phyloP scores from a whole-genome alignment of 441 rosid species.

The Populus trichocarpa region DNA sequence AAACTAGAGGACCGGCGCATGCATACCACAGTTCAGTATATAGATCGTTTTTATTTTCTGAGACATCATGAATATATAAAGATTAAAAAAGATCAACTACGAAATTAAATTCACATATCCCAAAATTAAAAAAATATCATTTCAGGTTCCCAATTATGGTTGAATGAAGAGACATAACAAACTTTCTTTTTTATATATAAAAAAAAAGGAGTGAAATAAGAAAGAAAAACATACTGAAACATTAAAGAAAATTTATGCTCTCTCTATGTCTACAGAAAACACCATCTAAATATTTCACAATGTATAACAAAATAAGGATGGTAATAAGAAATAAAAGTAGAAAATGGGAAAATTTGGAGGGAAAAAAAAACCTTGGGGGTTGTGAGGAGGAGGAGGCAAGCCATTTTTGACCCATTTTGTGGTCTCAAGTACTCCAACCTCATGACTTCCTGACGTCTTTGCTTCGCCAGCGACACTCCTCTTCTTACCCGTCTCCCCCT shows the following conservation, averaged over 20 bases:
- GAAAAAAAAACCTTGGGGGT: constrained; percentile 8
- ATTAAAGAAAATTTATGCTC: background rate
- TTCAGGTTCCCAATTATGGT: no score
- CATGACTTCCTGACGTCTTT: background rate
- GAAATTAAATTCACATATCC: background rate
- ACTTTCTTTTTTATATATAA: background rate
- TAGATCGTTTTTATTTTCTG: constrained; percentile 27
- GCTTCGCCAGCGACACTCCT: background rate
- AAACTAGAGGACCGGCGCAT: constrained; percentile 47
- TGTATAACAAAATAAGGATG: background rate
- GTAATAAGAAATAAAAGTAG: background rate
- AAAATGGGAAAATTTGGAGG: background rate
- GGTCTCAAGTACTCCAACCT: background rate
- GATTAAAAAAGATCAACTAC: background rate
- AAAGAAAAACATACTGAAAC: background rate
- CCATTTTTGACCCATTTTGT: constrained; percentile 12
- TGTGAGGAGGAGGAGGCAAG: constrained; percentile 1
- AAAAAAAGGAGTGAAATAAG: background rate
- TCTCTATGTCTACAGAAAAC: background rate
- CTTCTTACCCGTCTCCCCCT: constrained; percentile 17
- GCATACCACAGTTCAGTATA: constrained; percentile 42
- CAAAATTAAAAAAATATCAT: no score
- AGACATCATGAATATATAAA: background rate
- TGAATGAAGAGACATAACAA: no score
- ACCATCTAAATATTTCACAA: background rate